Evolutionary conservation across 495 filamentous ascomycete genomes (phyloP).

Genomic region (Talaromyces thailandensis): DNA sequence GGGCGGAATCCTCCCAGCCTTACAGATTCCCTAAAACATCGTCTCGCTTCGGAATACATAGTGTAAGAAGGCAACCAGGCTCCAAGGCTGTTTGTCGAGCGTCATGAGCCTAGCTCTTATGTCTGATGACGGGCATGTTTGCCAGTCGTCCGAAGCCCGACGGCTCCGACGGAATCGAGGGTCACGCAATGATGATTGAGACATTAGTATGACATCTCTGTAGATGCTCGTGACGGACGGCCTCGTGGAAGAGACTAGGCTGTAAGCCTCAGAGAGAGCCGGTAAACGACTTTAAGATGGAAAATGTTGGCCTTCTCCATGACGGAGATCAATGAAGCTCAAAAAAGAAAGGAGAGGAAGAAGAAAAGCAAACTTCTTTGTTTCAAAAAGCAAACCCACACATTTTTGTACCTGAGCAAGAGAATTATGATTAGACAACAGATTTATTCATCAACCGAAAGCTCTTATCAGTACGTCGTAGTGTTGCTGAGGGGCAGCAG

Average conservation of each 20-base stretch:
- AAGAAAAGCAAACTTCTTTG: background rate
- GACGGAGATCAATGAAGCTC: background rate
- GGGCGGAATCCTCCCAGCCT: no score
- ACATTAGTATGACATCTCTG: no score
- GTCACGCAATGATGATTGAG: no score
- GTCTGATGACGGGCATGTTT: no score
- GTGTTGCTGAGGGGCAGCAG: background rate
- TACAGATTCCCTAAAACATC: no score
- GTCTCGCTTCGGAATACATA: no score
- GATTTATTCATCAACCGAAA: background rate
- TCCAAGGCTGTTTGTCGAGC: no score
- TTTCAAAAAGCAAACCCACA: background rate
- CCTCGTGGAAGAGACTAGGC: background rate
- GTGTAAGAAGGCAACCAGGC: no score
- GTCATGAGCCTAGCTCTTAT: no score
- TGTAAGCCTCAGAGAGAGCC: background rate
- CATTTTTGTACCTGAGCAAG: background rate
- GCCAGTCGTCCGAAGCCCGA: no score
- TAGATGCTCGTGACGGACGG: no score
- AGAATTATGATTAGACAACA: background rate
- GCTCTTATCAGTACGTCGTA: background rate
- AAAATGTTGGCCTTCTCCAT: background rate
- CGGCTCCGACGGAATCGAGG: no score
- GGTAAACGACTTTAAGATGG: background rate
- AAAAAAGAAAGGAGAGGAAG: background rate